Evolutionary conservation across 2,329 filamentous ascomycete species (phyloP).

Genomic region (Mollisiaceae sp.): DNA sequence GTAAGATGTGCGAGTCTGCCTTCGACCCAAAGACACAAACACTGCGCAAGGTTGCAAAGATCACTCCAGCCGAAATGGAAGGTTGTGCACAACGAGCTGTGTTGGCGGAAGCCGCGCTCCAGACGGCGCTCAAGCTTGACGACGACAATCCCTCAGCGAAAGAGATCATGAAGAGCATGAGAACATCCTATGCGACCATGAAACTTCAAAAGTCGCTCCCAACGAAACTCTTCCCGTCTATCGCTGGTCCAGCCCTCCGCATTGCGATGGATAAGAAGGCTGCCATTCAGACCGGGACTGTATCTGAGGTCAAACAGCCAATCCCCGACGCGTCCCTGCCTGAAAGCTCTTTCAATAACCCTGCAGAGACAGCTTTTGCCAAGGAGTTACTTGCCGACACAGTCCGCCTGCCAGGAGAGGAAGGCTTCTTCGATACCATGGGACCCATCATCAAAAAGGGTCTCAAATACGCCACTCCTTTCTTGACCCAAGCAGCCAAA

Average conservation of each 20-base stretch:
- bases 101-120: not conserved
- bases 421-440: not conserved
- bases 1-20: not conserved
- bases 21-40: not conserved
- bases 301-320: not conserved
- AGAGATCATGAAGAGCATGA: not conserved
- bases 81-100: not conserved
- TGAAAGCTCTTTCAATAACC: not conserved
- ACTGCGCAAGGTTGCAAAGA: not conserved
- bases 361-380: not conserved
- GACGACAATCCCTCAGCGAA: not conserved
- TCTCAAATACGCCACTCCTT: not conserved
- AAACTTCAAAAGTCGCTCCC: not conserved
- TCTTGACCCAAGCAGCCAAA: not conserved
- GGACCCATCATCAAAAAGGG: not conserved
- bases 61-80: not conserved
- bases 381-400: not conserved
- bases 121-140: not conserved
- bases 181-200: not conserved
- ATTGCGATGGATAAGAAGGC: not conserved
- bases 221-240: not conserved
- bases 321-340: not conserved
- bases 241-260: not conserved
- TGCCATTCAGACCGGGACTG: not conserved
- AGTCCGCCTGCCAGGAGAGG: not conserved